Base-by-base conservation (phyloP, 2,329 filamentous ascomycete species). In the Colletotrichum liriopes region DNA sequence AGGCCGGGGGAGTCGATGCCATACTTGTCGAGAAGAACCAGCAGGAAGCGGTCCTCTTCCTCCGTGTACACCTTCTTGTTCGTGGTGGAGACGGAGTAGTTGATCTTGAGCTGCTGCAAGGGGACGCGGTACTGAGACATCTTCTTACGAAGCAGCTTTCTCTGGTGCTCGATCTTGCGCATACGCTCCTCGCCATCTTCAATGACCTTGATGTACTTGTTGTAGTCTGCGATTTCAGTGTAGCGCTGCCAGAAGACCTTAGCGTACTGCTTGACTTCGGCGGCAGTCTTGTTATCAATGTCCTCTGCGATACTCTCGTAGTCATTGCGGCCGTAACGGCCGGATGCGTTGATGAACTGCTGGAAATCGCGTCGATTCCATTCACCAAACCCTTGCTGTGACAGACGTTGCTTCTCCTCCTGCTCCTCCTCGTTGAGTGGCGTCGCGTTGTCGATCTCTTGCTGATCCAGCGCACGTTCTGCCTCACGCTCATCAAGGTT, bases 61-160 rank as follows among this genome's bases (percentile, higher is more conserved):
- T 99, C 97, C 0, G 95, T 98, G 81, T 99, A 99, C 1, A 99
- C 95, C 86, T 99, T 99, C 86, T 99, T 99, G 89, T 99, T 99
- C 12, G 97, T 99, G 2, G 96, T 99, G 8, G 95, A 98, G 37
- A 99, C 96, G 0, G 95, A 98, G 83, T 99, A 99, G 84, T 98
- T 98, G 86, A 99, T 95, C 87, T 98, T 98, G 78, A 99, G 91
- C 83, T 99, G 96, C 82, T 99, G 96, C 20, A 99, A 88, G 32
- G 96, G 97, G 61, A 98, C 96, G n/a, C 96, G 93, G 81, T 98
- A 98, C 86, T 96, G 94, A 77, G 92, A 90, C 89, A 99, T 93
- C 89, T 99, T 99, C 89, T 95, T 97, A 74, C 93, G 91, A 67
- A 99, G 89, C 86, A 98, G 93, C 83, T 97, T 96, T 74, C 94